Percentiles rank a stretch among this genome's conserved stretches.
phyloP scores from a whole-genome alignment of 1,284 basidiomycete genomes.

The Ceratobasidium sp. region DNA sequence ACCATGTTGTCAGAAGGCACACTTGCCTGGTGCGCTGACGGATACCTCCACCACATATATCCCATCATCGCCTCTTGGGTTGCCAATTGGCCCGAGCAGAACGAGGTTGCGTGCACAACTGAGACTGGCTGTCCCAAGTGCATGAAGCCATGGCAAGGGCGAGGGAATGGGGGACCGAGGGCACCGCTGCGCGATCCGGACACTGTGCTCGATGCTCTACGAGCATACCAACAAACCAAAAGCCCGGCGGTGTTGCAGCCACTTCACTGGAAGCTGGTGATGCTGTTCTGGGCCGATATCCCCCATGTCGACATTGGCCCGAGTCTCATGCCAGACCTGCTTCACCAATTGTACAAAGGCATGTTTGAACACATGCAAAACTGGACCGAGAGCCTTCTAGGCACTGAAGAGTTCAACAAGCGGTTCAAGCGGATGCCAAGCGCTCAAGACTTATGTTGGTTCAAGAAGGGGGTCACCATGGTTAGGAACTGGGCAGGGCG shows the following conservation, averaged over 20 bases:
- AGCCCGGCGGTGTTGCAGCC: neutral
- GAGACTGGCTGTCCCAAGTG: slow-evolving; percentile 9
- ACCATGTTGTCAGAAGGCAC: neutral
- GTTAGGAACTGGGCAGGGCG: slow-evolving; percentile 16
- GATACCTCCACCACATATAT: neutral
- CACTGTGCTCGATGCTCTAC: neutral
- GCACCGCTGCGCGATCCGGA: neutral
- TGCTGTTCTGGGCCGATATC: slow-evolving; percentile 1
- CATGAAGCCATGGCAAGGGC: neutral
- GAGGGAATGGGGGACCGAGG: neutral
- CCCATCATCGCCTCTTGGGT: slow-evolving; percentile 1
- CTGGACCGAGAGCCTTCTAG: neutral
- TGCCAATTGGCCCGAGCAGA: slow-evolving; percentile 20
- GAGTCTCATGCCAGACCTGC: neutral
- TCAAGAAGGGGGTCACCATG: neutral
- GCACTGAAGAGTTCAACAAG: neutral
- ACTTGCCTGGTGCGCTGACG: slow-evolving; percentile 21
- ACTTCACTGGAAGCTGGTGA: neutral
- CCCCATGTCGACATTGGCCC: slow-evolving; percentile 19
- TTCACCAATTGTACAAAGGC: neutral
- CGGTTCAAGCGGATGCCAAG: slow-evolving; percentile 8
- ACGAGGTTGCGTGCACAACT: neutral
- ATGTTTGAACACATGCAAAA: slow-evolving; percentile 49
- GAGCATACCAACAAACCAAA: neutral
- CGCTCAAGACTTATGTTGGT: neutral